These are phyloP conservation scores for Globisporangium alternatum DNA, from an alignment of 352 stramenopile genomes.

Conservation along the genomic window DNA sequence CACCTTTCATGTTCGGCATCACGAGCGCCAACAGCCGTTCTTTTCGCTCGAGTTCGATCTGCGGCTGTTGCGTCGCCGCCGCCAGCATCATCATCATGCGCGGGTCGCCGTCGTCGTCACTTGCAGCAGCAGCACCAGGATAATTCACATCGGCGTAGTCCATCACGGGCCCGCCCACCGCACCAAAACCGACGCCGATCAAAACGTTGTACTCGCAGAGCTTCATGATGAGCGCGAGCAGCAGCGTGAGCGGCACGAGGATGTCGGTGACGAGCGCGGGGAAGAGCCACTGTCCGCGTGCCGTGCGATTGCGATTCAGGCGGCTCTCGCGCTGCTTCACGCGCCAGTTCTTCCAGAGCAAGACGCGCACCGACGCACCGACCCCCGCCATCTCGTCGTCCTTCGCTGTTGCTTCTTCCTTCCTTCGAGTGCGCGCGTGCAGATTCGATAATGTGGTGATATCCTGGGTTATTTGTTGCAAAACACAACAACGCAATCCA, in stretches of 20 bases:
- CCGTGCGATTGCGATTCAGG: constrained; percentile 45
- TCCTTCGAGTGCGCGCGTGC: neutral
- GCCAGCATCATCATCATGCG: neutral
- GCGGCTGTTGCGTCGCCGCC: neutral
- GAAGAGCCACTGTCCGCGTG: constrained; percentile 47
- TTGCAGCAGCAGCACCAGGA: neutral
- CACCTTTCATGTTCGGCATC: neutral
- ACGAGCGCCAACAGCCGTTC: neutral
- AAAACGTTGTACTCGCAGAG: constrained; percentile 55
- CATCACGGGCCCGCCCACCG: neutral
- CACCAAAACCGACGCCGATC: neutral
- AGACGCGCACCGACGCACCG: constrained; percentile 30
- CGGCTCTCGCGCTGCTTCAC: constrained; percentile 76
- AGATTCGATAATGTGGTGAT: neutral
- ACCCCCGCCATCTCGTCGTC: constrained; percentile 18
- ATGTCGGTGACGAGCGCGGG: constrained; percentile 69
- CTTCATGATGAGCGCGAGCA: constrained; percentile 57
- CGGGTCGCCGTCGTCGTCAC: neutral
- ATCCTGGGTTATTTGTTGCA: neutral
- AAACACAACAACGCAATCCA: no score
- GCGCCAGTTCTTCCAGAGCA: constrained; percentile 85
- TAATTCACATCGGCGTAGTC: neutral
- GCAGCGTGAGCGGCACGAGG: constrained; percentile 49
- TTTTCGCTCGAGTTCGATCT: neutral
- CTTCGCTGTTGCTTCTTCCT: neutral